Evolutionary conservation across 306 rosid species (phyloP), one percentile per base, ranked within the genome.

Genomic region (Cucurbita moschata): DNA sequence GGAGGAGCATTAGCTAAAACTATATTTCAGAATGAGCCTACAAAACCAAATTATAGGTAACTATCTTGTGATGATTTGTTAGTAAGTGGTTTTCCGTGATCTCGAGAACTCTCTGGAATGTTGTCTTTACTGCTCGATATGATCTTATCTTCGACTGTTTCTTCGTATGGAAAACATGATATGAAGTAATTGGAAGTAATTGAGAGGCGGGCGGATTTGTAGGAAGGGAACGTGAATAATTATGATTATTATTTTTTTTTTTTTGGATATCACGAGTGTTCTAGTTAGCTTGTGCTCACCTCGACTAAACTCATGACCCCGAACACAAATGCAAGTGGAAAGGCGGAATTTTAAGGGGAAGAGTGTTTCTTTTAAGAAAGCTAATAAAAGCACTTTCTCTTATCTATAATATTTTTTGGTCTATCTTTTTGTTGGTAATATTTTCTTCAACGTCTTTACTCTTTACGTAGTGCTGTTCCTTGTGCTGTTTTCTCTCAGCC

Each of bases 401-500:
- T 61, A 7, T 63, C 8, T 68, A 42, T 68, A 42, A 9, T 18
- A 15, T 23, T 44, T 13, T n/a, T 35, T 5, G 37, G 30, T 40
- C 47, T n/a, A 13, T 52, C 15, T 52, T 40, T 40, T 38, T 55
- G 49, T 53, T 53, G 19, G 50, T 51, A 43, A 46, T 47, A 47
- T 47, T 68, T 46, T 47, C 21, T 68, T 68, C 49, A 77, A 77
- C 6, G 37, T 39, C 58, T 72, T 72, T n/a, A 72, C 74, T 55
- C 40, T 71, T 82, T 72, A 68, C 56, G 43, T 82, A 95, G 99
- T 39, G 91, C 89, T 52, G 82, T 91, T 80, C 96, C 99, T 71
- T 85, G 96, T 76, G 97, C 99, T 83, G 99, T 95, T 79, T 95
- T 95, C 80, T 89, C 97, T 62, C 99, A 95, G 81, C 99, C 99